phyloP scores from a whole-genome alignment of 2,329 filamentous ascomycete species.

The Helminthosporium solani region DNA sequence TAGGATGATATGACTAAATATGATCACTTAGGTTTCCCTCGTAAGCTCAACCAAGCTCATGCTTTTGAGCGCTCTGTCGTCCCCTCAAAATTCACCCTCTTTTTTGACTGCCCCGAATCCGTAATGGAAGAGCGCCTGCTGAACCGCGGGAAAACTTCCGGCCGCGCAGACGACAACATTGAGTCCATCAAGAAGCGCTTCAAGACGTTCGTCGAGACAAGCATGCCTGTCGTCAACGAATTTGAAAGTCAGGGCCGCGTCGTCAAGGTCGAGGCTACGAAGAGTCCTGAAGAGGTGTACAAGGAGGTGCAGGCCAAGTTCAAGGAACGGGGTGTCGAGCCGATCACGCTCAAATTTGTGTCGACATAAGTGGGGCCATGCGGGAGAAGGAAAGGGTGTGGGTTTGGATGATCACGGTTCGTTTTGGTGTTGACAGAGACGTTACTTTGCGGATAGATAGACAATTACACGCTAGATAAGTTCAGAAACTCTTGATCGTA shows the following conservation, averaged over 20 bases:
- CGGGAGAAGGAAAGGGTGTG: not conserved
- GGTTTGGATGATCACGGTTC: no score
- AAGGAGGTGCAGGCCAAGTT: conserved; percentile 47
- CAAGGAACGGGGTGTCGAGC: conserved; percentile 37
- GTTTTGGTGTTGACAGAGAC: no score
- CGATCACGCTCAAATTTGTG: conserved; percentile 32
- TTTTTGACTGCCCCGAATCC: conserved; percentile 89
- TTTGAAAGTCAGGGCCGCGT: conserved; percentile 77
- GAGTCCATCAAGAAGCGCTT: conserved; percentile 97
- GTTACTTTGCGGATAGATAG: not conserved
- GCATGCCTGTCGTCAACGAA: conserved; percentile 93
- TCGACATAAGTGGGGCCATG: conserved; percentile 8
- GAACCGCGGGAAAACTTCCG: conserved; percentile 89
- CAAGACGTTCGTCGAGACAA: conserved; percentile 88
- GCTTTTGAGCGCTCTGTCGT: conserved; percentile 92
- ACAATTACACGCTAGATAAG: not conserved
- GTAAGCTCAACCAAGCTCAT: conserved; percentile 94
- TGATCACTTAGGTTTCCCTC: conserved; percentile 69
- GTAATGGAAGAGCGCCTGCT: conserved; percentile 83
- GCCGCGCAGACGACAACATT: conserved; percentile 87
- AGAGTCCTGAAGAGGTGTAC: conserved; percentile 65
- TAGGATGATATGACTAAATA: not conserved
- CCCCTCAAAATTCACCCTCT: conserved; percentile 79
- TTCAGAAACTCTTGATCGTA: conserved; percentile 21
- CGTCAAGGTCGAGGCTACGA: conserved; percentile 74